Evolutionary conservation across 2,329 filamentous ascomycete genomes (phyloP).

Genomic region (Colletotrichum higginsianum): DNA sequence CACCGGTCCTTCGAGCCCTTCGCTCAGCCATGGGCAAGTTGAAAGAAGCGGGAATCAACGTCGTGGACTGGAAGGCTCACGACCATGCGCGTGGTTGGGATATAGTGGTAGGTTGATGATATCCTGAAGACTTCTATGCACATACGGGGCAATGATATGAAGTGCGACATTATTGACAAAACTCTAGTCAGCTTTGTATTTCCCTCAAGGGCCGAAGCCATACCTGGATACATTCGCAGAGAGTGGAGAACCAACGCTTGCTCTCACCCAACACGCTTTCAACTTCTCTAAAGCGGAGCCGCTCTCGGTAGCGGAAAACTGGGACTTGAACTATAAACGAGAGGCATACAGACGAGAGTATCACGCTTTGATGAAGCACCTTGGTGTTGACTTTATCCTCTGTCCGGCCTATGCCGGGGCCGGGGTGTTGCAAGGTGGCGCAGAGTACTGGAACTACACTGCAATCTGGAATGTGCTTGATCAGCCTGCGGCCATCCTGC

Average conservation of each 20-base stretch:
- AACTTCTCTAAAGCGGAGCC: slow-evolving; percentile 5
- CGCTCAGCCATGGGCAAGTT: slow-evolving; percentile 59
- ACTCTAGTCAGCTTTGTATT: slow-evolving; percentile 21
- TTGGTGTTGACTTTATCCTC: slow-evolving; percentile 26
- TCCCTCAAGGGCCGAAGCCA: slow-evolving; percentile 25
- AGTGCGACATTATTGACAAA: neutral
- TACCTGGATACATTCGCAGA: slow-evolving; percentile 29
- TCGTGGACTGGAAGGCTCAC: slow-evolving; percentile 66
- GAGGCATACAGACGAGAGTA: slow-evolving; percentile 31
- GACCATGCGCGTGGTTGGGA: slow-evolving; percentile 52
- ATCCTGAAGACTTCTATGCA: too few species aligned
- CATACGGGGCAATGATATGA: too few species aligned
- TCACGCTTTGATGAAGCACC: slow-evolving; percentile 25
- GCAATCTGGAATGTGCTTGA: slow-evolving; percentile 33
- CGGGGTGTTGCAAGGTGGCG: slow-evolving; percentile 27
- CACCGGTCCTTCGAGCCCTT: slow-evolving; percentile 73
- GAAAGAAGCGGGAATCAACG: slow-evolving; percentile 61
- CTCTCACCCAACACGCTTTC: slow-evolving; percentile 21
- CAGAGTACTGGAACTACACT: slow-evolving; percentile 31
- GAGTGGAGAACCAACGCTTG: slow-evolving; percentile 22
- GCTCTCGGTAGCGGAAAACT: slow-evolving; percentile 19
- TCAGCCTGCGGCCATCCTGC: slow-evolving; percentile 23
- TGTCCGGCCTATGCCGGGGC: slow-evolving; percentile 32
- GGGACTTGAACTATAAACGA: slow-evolving; percentile 17
- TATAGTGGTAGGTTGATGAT: slow-evolving; percentile 7